Base-by-base conservation (phyloP, 768 basidiomycete species). In the Lentinus tigrinus region DNA sequence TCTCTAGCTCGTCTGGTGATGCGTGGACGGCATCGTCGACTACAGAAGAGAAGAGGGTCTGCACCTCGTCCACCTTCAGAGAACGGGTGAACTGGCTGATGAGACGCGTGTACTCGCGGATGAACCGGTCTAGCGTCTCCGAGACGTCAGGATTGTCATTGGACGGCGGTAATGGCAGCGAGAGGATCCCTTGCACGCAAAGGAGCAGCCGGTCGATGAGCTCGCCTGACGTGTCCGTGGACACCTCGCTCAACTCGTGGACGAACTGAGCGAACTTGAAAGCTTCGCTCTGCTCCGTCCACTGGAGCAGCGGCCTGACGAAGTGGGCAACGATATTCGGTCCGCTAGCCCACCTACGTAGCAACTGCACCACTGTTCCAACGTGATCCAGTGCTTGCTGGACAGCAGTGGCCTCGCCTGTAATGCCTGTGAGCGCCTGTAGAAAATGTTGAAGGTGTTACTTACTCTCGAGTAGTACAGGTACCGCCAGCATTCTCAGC, bases 191-290 rank as follows among this genome's bases (percentile, higher is more conserved):
- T 65, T 95, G 93, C 21, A 88, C 79, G 31, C 77, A 78, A 28
- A 91, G 70, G 21, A 96, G 79, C 47, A 93, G 73, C 0, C 77
- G 68, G 62, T 88, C 82, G 63, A 95, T 81, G 54, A 89, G 66
- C 3, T 62, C 31, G 52, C 83, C 78, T 1, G 74, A 66, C 48
- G 66, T 63, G 23, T 61, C 71, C 52, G 28, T 40, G 2, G 49
- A 57, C 57, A 44, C 23, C 52, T 23, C 16, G 19, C 24, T 1
- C 1, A 46, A 56, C 4, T 23, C 24, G 47, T 61, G 55, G n/a
- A 46, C 34, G 36, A 51, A 26, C 21, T 48, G 49, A 2, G 49
- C 21, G 31, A 37, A 21, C 7, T 23, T 23, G 50, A 63, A 60
- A 8, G 52, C 23, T 3, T 53, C 23, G 10, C 46, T 50, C 7